These are phyloP conservation scores for Fusarium lyarnte DNA, from an alignment of 2,329 filamentous ascomycete genomes.

Conservation along the genomic window DNA sequence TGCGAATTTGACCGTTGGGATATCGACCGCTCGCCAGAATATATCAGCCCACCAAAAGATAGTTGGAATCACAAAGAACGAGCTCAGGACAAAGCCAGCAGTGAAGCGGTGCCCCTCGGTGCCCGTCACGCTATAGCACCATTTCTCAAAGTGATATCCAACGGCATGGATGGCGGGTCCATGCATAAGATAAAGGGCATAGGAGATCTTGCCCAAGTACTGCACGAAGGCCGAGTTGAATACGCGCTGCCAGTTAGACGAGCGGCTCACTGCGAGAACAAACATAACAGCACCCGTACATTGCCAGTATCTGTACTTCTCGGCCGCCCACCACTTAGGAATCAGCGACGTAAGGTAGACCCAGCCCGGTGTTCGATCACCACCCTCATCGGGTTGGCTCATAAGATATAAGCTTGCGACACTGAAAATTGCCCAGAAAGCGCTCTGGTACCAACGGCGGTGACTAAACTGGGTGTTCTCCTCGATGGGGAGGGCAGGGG, in stretches of 20 bases:
- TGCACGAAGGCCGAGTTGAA: conserved; percentile 62
- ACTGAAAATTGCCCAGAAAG: conserved; percentile 55
- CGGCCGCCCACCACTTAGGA: conserved; percentile 59
- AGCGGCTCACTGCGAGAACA: conserved; percentile 60
- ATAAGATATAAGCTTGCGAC: conserved; percentile 63
- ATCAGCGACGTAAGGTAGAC: conserved; percentile 58
- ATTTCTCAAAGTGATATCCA: conserved; percentile 62
- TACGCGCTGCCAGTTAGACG: conserved; percentile 57
- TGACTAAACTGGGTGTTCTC: conserved; percentile 24
- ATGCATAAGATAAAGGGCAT: conserved; percentile 70
- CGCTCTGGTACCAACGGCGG: conserved; percentile 15
- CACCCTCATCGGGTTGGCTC: conserved; percentile 50
- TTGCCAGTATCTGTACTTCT: conserved; percentile 67
- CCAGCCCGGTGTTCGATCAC: conserved; percentile 64
- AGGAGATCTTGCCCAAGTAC: conserved; percentile 69
- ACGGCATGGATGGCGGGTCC: conserved; percentile 63
- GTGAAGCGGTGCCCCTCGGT: conserved; percentile 57
- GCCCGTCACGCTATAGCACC: conserved; percentile 59
- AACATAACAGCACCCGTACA: conserved; percentile 62
- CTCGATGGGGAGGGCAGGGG: conserved; percentile 39
- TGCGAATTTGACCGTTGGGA: conserved; percentile 64
- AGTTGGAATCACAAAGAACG: conserved; percentile 59
- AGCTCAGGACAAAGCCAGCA: conserved; percentile 58
- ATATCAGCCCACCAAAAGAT: conserved; percentile 66
- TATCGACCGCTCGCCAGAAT: conserved; percentile 65